These are phyloP conservation scores for Coemansia sp. DNA, from an alignment of 192 early-diverging fungal genomes.

Conservation along the genomic window DNA sequence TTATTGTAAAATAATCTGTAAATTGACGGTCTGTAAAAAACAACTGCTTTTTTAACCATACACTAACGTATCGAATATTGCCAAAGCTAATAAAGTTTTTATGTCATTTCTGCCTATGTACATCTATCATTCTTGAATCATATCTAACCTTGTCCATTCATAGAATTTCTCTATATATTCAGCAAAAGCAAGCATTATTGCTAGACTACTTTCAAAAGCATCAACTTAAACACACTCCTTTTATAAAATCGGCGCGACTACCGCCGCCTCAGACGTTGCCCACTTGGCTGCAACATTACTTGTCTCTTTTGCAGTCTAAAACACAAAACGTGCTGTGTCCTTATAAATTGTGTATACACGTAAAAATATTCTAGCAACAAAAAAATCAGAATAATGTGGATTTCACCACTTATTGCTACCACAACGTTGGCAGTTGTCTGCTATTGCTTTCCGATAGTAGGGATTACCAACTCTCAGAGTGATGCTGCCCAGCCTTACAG, in stretches of 20 bases:
- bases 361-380: background rate
- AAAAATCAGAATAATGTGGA: background rate
- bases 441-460: constrained; percentile 3
- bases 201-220: background rate
- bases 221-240: background rate
- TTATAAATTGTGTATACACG: background rate
- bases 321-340: background rate
- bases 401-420: background rate
- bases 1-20: background rate
- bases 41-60: background rate
- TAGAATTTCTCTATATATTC: background rate
- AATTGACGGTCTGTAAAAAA: background rate
- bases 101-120: background rate
- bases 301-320: background rate
- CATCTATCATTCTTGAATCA: background rate
- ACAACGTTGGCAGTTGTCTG: constrained; percentile 3
- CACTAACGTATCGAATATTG: background rate
- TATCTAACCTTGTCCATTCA: background rate
- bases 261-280: background rate
- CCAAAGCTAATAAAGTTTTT: background rate
- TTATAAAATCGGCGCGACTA: background rate
- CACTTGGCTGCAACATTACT: background rate
- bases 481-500: constrained; percentile 35
- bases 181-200: background rate
- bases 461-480: constrained; percentile 1